Evolutionary conservation across 139 green algal species (phyloP).

Genomic region (Chlorella sp.): DNA sequence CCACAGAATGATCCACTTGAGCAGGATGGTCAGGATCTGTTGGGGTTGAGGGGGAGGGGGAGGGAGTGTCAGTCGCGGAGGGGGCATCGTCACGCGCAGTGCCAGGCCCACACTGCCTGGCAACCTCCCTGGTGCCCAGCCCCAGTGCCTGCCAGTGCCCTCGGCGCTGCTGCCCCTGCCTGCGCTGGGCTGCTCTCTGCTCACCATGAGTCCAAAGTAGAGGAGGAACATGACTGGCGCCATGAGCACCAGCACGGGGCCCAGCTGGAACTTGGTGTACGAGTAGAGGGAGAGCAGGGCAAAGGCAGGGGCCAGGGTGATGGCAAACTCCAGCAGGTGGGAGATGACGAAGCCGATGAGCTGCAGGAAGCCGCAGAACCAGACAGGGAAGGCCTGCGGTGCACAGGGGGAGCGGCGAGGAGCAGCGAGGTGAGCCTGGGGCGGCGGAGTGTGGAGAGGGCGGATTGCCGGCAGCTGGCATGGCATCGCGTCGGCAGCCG

Average conservation of each 20-base stretch:
- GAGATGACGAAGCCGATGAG: neutral
- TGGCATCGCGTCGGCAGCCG: too few species aligned
- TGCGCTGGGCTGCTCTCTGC: too few species aligned
- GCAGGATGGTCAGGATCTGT: neutral
- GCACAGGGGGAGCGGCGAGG: neutral
- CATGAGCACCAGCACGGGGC: neutral
- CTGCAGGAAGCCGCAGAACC: neutral
- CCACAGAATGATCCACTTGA: constrained; percentile 26
- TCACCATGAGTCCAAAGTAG: too few species aligned
- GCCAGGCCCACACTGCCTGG: too few species aligned
- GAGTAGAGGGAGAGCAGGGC: neutral
- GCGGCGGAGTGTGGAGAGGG: too few species aligned
- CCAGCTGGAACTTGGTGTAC: neutral
- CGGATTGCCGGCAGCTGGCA: too few species aligned
- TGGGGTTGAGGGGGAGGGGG: neutral
- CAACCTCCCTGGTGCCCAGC: too few species aligned
- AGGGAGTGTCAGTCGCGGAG: too few species aligned
- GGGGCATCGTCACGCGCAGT: too few species aligned
- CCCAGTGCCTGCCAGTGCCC: too few species aligned
- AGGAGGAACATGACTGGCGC: neutral
- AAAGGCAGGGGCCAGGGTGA: neutral
- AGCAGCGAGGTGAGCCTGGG: too few species aligned
- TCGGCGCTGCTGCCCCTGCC: too few species aligned
- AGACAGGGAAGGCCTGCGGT: neutral
- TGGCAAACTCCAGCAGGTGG: neutral